Evolutionary conservation across 129 eudicot species (phyloP), one percentile per base, ranked within the genome.

Genomic region (Solidago caesia): DNA sequence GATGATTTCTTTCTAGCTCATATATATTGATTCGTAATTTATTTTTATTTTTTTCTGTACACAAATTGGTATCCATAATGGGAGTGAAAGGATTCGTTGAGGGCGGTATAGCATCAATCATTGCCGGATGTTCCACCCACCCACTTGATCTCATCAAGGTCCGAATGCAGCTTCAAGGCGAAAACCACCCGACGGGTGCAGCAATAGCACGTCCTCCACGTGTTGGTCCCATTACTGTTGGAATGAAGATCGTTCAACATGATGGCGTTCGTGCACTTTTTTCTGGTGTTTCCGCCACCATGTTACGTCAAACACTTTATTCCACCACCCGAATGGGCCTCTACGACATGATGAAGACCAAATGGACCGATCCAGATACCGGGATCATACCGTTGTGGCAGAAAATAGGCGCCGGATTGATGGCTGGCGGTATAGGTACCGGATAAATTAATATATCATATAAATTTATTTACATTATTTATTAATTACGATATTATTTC

Each of bases 111-210:
- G 96, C 97, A 15, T 92, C 97, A 2, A 84, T 92, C n/a, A 47
- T 92, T 1, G 96, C 97, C 5, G 97, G 97, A 8, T 89, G 93
- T 49, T 70, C 87, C 2, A 92, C 96, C 68, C 97, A 92, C 84
- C 97, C 97, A 0, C 86, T 92, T 4, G 97, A 92, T 70, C 84
- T 92, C 21, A 83, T 92, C 76, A 92, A 92, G 81, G 97, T 92
- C 84, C 89, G 97, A 5, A 92, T 92, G 97, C 96, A 92, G 74
- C 96, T 92, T 25, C 92, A 92, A 68, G 93, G 96, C 6, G 96
- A 92, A 67, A 51, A 82, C 58, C 13, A 73, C 6, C 52, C 79
- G 4, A 15, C 75, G n/a, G 56, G 65, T 5, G 67, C 81, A n/a
- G 62, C 83, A 12, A 81, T 82, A 49, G 75, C 79, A 2, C 5